phyloP scores from a whole-genome alignment of 768 basidiomycete species.

The Naematelia encephala region DNA sequence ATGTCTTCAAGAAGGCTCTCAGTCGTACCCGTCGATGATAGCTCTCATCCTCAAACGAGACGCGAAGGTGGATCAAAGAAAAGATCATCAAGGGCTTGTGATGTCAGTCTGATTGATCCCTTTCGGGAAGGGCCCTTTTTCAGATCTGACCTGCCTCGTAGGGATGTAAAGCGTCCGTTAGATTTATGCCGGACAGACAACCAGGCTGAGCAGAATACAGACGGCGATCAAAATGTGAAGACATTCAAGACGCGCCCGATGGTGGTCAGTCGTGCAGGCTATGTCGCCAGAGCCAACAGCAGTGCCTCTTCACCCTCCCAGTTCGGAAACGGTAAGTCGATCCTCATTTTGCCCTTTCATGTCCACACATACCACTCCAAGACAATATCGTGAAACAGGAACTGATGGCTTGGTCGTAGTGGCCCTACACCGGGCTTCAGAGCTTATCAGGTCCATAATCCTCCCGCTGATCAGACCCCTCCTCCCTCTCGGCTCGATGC shows the following conservation, averaged over 20 bases:
- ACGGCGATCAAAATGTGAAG: slow-evolving; percentile 1
- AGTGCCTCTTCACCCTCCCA: slow-evolving; percentile 1
- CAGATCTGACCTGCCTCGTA: too few species aligned
- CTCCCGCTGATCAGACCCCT: neutral
- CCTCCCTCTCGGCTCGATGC: neutral
- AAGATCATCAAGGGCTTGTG: neutral
- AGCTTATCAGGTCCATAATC: neutral
- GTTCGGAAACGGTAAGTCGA: neutral
- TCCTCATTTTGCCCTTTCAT: neutral
- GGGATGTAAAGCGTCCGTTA: neutral
- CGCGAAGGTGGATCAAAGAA: neutral
- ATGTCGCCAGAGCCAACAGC: slow-evolving; percentile 3
- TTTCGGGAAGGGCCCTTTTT: neutral
- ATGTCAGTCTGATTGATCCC: neutral
- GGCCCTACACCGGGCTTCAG: neutral
- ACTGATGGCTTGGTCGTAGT: neutral
- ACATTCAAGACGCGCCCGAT: neutral
- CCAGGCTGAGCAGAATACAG: neutral
- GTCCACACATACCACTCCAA: neutral
- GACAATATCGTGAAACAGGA: neutral
- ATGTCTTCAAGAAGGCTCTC: too few species aligned
- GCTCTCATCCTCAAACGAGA: neutral
- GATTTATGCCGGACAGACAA: too few species aligned
- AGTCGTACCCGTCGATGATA: too few species aligned
- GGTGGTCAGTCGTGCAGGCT: neutral